Percentiles rank a stretch among this genome's conserved stretches.
Evolutionary conservation across 176 grass and related monocot species (phyloP).

Genomic region (Avena sativa): DNA sequence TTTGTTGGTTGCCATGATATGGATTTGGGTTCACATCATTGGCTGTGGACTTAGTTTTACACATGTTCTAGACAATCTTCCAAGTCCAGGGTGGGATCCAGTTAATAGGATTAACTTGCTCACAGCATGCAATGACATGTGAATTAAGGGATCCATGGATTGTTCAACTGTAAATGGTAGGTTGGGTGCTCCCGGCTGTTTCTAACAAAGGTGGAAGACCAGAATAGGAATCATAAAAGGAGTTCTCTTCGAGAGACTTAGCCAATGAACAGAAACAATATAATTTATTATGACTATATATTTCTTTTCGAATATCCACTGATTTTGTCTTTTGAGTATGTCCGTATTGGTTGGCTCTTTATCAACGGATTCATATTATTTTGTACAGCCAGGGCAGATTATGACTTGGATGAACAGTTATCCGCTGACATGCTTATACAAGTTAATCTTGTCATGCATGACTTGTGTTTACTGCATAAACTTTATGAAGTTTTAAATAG

Average conservation of each 20-base stretch:
- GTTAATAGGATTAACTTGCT: conserved; percentile 7
- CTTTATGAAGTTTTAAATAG: background rate
- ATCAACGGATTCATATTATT: background rate
- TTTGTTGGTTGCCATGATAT: background rate
- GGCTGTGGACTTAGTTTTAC: background rate
- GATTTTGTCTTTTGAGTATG: background rate
- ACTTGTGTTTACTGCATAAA: background rate
- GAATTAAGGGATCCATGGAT: background rate
- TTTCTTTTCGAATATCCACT: background rate
- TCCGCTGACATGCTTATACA: background rate
- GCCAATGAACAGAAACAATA: background rate
- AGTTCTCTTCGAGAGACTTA: background rate
- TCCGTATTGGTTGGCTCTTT: background rate
- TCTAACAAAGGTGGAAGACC: background rate
- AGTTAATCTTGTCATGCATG: background rate
- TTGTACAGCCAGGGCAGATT: background rate
- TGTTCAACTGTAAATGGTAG: background rate
- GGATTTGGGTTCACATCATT: background rate
- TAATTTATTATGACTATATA: background rate
- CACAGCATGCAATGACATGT: background rate
- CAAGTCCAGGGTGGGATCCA: background rate
- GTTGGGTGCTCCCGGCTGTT: background rate
- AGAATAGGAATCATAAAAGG: background rate
- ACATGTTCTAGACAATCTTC: background rate
- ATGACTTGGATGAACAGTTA: background rate